Base-by-base conservation (phyloP, 2,329 filamentous ascomycete genomes). In the Clarireedia hainanense region DNA sequence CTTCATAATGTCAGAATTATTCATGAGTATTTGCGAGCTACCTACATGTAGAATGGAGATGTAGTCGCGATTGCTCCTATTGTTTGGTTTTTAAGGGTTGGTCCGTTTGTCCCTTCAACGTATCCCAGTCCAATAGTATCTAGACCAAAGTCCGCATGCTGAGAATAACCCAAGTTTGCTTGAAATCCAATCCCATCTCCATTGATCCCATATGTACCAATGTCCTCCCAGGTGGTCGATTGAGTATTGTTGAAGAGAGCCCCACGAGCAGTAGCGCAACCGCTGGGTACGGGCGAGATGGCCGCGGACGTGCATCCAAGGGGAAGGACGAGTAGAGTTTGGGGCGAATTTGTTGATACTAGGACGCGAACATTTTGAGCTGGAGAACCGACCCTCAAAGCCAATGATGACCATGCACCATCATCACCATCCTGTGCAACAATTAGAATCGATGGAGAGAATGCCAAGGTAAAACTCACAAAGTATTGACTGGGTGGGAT, bases 351-450 rank as follows among this genome's bases (percentile, higher is more conserved):
- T 9, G 72, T 74, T 10, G 72, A 73, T 6, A 72, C 65, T 6
- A 71, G 61, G 4, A 72, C 71, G 53, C 71, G 63, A 14, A 73
- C 59, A 55, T 68, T 67, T 63, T 81, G 77, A n/a, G 70, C 67
- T 6, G 80, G 78, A 6, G 70, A 73, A 36, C 82, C 83, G 24
- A 78, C 75, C 65, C 72, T 78, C 55, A 90, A 73, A n/a, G 73
- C 74, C 61, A 88, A 81, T 7, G 84, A 80, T 7, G 85, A 89
- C 88, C 88, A 91, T 58, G 77, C 76, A 6, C 85, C 85, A 67
- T 88, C 84, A 61, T 79, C 76, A 45, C 83, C 82, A 58, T 80
- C 75, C 80, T 80, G 9, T 12, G 17, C 81, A 39, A 23, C 17
- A 4, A 17, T 56, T 20, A 5, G 40, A 42, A 47, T 24, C 14